Evolutionary conservation across 1,139 yeast species (phyloP).

Genomic region (Saccharomyces uvarum): DNA sequence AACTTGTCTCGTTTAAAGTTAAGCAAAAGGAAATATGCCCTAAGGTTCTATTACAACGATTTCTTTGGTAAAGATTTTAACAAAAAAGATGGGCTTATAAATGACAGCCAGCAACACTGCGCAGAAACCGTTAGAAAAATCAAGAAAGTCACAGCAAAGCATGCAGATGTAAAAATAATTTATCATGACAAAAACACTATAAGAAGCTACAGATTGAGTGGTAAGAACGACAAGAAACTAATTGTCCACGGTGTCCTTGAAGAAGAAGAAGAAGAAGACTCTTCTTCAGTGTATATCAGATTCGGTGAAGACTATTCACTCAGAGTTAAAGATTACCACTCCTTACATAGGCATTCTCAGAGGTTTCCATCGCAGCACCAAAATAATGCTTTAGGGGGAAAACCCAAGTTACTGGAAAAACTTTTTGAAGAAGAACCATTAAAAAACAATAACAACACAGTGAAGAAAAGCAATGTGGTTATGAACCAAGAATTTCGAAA

Average conservation of each 20-base stretch:
- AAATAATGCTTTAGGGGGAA: neutral
- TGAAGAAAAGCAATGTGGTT: neutral
- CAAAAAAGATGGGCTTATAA: neutral
- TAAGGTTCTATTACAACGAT: slow-evolving; percentile 18
- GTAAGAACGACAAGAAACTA: neutral
- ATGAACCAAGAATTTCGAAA: neutral
- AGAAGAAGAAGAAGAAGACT: neutral
- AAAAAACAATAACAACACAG: neutral
- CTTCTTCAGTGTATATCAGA: slow-evolving; percentile 4
- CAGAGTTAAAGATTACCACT: slow-evolving; percentile 4
- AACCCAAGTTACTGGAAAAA: neutral
- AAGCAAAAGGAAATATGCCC: slow-evolving; percentile 24
- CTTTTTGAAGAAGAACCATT: neutral
- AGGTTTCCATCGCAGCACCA: neutral
- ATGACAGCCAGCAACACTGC: slow-evolving; percentile 9
- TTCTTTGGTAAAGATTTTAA: slow-evolving; percentile 1
- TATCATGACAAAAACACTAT: slow-evolving; percentile 27
- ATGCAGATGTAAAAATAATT: slow-evolving; percentile 28
- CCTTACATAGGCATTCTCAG: neutral
- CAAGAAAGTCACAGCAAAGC: slow-evolving; percentile 17
- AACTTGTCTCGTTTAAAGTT: slow-evolving; percentile 19
- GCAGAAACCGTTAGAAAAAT: slow-evolving; percentile 21
- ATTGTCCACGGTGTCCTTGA: neutral
- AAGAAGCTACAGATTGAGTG: slow-evolving; percentile 13
- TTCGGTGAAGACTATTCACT: slow-evolving; percentile 6